Evolutionary conservation across 768 basidiomycete genomes (phyloP).

Genomic region (Amanita rubescens): DNA sequence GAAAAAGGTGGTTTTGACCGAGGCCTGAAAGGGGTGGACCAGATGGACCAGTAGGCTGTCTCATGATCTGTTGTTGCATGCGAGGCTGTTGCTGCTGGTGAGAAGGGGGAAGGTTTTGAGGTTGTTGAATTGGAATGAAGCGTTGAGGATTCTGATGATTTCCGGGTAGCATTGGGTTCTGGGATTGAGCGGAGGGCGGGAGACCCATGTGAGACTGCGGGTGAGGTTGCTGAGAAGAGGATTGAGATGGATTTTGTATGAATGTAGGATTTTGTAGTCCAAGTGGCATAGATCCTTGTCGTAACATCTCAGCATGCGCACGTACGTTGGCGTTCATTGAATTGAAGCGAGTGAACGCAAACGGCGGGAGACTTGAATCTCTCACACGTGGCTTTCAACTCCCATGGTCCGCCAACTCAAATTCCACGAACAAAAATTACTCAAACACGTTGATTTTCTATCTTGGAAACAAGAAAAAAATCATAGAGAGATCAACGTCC

Average conservation of each 20-base stretch:
- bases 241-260: slow-evolving; percentile 32
- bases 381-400: slow-evolving; percentile 32
- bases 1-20: slow-evolving; percentile 32
- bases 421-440: slow-evolving; percentile 90
- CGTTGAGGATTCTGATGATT: too few relatives aligned
- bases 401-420: slow-evolving; percentile 89
- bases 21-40: slow-evolving; percentile 26
- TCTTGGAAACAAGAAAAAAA: slow-evolving; percentile 97
- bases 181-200: slow-evolving; percentile 21
- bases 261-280: slow-evolving; percentile 24
- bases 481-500: slow-evolving; percentile 84
- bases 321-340: slow-evolving; percentile 47
- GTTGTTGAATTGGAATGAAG: too few relatives aligned
- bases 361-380: too few relatives aligned
- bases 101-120: slow-evolving; percentile 2
- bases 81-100: slow-evolving; percentile 27
- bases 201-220: slow-evolving; percentile 23
- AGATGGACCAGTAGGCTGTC: slow-evolving; percentile 23
- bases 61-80: slow-evolving; percentile 27
- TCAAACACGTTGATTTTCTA: slow-evolving; percentile 96
- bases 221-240: slow-evolving; percentile 23
- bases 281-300: slow-evolving; percentile 37
- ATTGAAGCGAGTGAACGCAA: too few relatives aligned
- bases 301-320: slow-evolving; percentile 40
- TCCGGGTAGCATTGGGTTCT: too few relatives aligned